Percentiles rank a stretch among this genome's conserved stretches.
phyloP scores from a whole-genome alignment of 2,329 filamentous ascomycete species.

The Fusarium papillatum region DNA sequence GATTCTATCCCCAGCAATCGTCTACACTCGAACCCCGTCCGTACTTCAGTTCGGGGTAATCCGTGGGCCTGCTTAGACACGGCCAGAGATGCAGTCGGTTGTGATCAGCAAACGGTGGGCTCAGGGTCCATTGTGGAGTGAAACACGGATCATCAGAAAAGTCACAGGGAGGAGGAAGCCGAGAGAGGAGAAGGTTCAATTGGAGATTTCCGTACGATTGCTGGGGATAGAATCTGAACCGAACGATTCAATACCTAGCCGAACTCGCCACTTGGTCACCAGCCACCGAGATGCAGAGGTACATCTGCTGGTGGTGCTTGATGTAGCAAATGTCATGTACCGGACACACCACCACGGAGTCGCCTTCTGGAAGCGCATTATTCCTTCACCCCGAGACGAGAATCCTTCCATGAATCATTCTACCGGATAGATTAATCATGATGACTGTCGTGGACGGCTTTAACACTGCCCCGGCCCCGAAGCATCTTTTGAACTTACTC shows the following conservation, averaged over 20 bases:
- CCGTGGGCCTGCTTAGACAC: slow-evolving; percentile 9
- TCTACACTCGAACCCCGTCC: slow-evolving; percentile 1
- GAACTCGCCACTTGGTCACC: slow-evolving; percentile 42
- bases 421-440: slow-evolving; percentile 6
- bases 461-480: slow-evolving; percentile 5
- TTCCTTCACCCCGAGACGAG: not conserved
- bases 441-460: not conserved
- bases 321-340: slow-evolving; percentile 13
- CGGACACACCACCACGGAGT: slow-evolving; percentile 31
- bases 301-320: slow-evolving; percentile 11
- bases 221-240: slow-evolving; percentile 11
- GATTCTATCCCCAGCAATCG: too few relatives aligned
- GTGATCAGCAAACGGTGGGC: slow-evolving; percentile 12
- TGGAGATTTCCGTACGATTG: not conserved
- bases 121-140: slow-evolving; percentile 36
- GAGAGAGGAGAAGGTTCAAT: not conserved
- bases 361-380: slow-evolving; percentile 7
- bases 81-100: not conserved
- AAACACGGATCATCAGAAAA: not conserved
- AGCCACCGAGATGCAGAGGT: slow-evolving; percentile 38
- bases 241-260: slow-evolving; percentile 30
- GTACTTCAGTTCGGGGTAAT: slow-evolving; percentile 21
- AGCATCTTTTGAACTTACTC: slow-evolving; percentile 1
- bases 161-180: not conserved
- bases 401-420: not conserved